A percentile compares a stretch with the other conserved stretches of the same genome.
These are phyloP conservation scores for Aureobasidium sp. DNA, from an alignment of 2,329 filamentous ascomycete genomes.

Conservation along the genomic window DNA sequence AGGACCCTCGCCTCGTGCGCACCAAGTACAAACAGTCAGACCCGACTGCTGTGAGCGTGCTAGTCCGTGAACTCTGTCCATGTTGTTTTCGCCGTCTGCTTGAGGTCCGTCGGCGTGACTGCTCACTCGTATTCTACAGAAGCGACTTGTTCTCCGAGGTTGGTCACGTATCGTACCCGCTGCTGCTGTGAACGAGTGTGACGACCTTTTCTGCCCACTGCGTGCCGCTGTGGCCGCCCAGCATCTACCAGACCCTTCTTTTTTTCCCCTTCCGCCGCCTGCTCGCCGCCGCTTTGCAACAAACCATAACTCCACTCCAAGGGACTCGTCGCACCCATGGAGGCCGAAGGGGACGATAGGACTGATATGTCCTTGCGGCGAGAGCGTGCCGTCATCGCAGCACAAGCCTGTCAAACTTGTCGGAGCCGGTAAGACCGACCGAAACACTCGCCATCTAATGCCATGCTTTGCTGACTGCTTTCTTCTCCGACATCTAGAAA, in stretches of 20 bases:
- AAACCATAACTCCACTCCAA: background rate
- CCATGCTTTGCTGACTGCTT: background rate
- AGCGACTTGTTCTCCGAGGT: background rate
- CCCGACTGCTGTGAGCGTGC: background rate
- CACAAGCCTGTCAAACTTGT: slow-evolving; percentile 54
- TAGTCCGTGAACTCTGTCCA: background rate
- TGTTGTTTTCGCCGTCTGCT: background rate
- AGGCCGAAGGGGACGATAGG: background rate
- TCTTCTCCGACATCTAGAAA: slow-evolving; percentile 42
- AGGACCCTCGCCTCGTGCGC: background rate
- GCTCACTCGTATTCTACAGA: background rate
- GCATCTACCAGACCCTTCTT: background rate
- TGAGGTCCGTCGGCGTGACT: background rate
- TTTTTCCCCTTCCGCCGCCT: background rate
- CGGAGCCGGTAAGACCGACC: slow-evolving; percentile 30
- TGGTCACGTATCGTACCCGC: background rate
- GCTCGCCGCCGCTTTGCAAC: background rate
- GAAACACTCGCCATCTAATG: no score
- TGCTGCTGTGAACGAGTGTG: background rate
- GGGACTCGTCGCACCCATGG: background rate
- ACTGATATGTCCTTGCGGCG: slow-evolving; percentile 26
- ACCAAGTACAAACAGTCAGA: background rate
- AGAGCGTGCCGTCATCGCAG: slow-evolving; percentile 45
- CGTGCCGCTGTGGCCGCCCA: background rate
- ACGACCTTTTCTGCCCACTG: background rate